A percentile compares a stretch with the other conserved stretches of the same genome.
phyloP scores from a whole-genome alignment of 345 rosid species.

The Euphorbia lathyris region DNA sequence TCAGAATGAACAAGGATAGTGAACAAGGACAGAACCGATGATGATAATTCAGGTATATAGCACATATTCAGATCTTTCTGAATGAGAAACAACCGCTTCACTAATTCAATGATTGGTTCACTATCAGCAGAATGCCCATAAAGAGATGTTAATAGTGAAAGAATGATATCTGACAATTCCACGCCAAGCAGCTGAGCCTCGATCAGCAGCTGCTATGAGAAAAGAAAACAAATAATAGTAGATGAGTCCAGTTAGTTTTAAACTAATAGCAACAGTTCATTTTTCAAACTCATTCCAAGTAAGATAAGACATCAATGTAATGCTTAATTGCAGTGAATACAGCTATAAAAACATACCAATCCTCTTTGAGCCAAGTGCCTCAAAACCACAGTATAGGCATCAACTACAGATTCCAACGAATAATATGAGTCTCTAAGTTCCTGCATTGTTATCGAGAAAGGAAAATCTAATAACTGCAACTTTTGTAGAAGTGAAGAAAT shows the following conservation, averaged over 20 bases:
- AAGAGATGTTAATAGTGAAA: conserved; percentile 42
- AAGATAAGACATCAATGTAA: conserved; percentile 9
- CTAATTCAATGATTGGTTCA: conserved; percentile 51
- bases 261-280: background rate
- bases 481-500: conserved; percentile 5
- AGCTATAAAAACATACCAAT: conserved; percentile 44
- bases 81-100: conserved; percentile 54
- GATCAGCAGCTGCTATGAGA: conserved; percentile 37
- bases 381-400: conserved; percentile 57
- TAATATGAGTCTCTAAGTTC: conserved; percentile 44
- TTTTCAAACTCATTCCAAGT: background rate
- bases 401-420: conserved; percentile 49
- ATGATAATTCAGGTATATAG: conserved; percentile 47
- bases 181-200: conserved; percentile 59
- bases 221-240: conserved; percentile 13
- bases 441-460: conserved; percentile 43
- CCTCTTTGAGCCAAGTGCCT: conserved; percentile 46
- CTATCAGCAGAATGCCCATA: conserved; percentile 31
- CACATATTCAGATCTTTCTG: conserved; percentile 64
- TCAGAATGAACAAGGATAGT: conserved; percentile 54
- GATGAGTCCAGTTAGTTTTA: background rate
- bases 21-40: conserved; percentile 53
- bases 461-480: conserved; percentile 10
- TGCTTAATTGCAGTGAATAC: background rate
- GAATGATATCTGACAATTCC: conserved; percentile 51